Evolutionary conservation across 331 rosid species (phyloP).

Genomic region (Cydonia oblonga): DNA sequence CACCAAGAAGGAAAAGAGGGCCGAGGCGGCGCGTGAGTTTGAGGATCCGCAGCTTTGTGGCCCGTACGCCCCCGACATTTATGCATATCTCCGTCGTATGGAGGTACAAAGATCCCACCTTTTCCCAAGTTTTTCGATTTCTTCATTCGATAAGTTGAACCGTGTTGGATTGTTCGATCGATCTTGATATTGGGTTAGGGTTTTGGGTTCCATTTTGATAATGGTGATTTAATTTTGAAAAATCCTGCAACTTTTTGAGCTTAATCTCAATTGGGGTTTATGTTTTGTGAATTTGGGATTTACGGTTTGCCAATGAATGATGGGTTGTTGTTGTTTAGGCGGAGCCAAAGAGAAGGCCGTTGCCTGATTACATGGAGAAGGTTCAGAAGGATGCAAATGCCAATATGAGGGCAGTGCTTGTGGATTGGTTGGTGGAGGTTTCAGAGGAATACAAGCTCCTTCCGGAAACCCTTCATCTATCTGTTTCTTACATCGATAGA

Average conservation of each 20-base stretch:
- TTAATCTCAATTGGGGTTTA: neutral
- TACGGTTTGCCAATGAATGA: neutral
- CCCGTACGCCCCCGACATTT: conserved; percentile 58
- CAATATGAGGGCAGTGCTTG: conserved; percentile 37
- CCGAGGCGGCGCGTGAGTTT: neutral
- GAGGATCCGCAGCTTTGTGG: conserved; percentile 47
- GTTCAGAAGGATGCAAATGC: conserved; percentile 31
- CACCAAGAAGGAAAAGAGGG: conserved; percentile 11
- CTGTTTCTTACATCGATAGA: conserved; percentile 26
- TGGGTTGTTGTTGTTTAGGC: conserved; percentile 8
- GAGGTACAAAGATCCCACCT: conserved; percentile 38
- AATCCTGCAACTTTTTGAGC: neutral
- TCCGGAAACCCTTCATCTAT: conserved; percentile 24
- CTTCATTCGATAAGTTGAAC: neutral
- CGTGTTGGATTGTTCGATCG: neutral
- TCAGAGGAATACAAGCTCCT: conserved; percentile 35
- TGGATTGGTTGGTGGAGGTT: conserved; percentile 46
- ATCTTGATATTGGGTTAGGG: neutral
- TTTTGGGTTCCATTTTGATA: neutral
- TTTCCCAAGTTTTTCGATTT: neutral
- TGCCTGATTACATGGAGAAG: conserved; percentile 36
- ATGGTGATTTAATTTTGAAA: too few relatives aligned
- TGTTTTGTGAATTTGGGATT: neutral
- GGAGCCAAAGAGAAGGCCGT: conserved; percentile 31
- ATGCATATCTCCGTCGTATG: conserved; percentile 48